These are phyloP conservation scores for Plectranthus barbatus DNA, from an alignment of 257 asterid genomes.

Conservation along the genomic window DNA sequence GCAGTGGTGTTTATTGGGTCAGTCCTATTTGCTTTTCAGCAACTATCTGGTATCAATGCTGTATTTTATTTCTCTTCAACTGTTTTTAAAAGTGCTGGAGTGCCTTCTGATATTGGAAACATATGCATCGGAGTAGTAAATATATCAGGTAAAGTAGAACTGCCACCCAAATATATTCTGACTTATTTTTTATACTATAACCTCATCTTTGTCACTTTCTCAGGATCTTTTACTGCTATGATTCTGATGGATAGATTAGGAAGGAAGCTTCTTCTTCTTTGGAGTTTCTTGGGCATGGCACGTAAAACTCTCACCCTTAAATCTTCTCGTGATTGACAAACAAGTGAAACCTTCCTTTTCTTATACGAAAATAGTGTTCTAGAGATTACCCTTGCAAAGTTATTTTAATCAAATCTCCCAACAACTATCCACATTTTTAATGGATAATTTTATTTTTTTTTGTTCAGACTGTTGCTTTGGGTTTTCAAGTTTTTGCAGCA, in stretches of 20 bases:
- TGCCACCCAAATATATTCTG: neutral
- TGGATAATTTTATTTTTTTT: conserved; percentile 15
- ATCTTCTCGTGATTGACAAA: conserved; percentile 10
- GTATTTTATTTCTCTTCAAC: conserved; percentile 92
- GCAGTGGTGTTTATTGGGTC: conserved; percentile 85
- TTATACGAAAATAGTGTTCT: neutral
- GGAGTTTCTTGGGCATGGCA: conserved; percentile 98
- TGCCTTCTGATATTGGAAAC: conserved; percentile 77
- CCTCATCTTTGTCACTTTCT: conserved; percentile 10
- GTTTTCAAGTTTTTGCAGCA: conserved; percentile 65
- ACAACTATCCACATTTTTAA: conserved; percentile 7
- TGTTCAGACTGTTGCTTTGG: conserved; percentile 61
- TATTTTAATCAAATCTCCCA: neutral
- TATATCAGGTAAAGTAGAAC: conserved; percentile 47
- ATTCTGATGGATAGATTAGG: conserved; percentile 88
- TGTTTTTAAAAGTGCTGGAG: conserved; percentile 83
- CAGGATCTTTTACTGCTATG: conserved; percentile 84
- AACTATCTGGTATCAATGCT: conserved; percentile 95
- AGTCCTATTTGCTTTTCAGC: conserved; percentile 70
- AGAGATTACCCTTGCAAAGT: neutral
- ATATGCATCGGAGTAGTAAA: conserved; percentile 73
- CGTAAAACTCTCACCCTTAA: conserved; percentile 31
- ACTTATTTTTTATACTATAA: neutral
- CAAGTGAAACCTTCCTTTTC: conserved; percentile 4
- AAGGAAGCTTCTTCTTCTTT: conserved; percentile 76